Conservation (phyloP, 192 early-diverging fungal genomes). For the Anaeromyces robustus region DNA sequence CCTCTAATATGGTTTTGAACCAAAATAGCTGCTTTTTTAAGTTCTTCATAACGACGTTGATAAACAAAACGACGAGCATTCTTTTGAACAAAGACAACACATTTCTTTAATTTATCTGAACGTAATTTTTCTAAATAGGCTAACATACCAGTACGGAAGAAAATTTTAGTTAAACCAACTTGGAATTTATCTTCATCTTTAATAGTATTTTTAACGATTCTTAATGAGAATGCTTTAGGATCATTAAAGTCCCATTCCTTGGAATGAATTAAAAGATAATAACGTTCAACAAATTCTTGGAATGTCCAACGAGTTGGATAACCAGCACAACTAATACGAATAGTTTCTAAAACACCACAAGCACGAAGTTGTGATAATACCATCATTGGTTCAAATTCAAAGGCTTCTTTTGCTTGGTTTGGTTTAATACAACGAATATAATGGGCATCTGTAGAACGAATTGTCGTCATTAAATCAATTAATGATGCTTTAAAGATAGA, state of each 20-base stretch:
- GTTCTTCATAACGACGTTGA: slow-evolving; percentile 33
- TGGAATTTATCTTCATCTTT: slow-evolving; percentile 76
- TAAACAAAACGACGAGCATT: slow-evolving; percentile 58
- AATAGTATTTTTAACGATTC: slow-evolving; percentile 45
- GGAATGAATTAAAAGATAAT: slow-evolving; percentile 35
- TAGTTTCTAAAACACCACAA: slow-evolving; percentile 97
- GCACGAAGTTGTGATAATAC: slow-evolving; percentile 87
- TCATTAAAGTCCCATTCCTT: slow-evolving; percentile 32
- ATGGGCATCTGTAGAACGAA: slow-evolving; percentile 79
- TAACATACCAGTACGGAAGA: slow-evolving; percentile 93
- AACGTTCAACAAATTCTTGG: slow-evolving; percentile 81
- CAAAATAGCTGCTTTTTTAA: slow-evolving; percentile 4
- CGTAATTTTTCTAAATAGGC: slow-evolving; percentile 72
- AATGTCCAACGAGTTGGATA: slow-evolving; percentile 84
- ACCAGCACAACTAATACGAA: slow-evolving; percentile 93
- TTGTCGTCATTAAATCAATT: slow-evolving; percentile 87
- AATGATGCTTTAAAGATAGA: slow-evolving; percentile 90
- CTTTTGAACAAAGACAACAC: slow-evolving; percentile 79
- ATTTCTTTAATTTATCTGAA: slow-evolving; percentile 59
- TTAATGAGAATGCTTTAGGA: slow-evolving; percentile 19
- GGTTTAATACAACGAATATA: slow-evolving; percentile 99
- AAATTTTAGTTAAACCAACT: slow-evolving; percentile 89
- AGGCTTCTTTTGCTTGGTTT: slow-evolving; percentile 86
- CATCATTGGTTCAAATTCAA: slow-evolving; percentile 87
- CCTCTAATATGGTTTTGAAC: neutral